Conservation (phyloP, 208 protist species). For the Trypanosoma caninum region DNA sequence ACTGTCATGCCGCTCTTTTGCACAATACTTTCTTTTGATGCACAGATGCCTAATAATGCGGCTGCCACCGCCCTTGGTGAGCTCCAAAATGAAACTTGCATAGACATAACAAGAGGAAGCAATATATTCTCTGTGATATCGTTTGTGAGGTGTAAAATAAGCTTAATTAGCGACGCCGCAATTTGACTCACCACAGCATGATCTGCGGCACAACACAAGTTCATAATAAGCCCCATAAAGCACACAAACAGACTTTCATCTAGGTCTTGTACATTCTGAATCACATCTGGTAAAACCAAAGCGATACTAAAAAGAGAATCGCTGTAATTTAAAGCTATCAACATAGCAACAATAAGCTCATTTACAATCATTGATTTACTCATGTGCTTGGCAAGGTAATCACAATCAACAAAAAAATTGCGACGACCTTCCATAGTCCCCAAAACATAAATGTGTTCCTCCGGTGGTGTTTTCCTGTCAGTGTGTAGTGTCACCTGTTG, state of each 20-base stretch:
- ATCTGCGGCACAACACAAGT: conserved; percentile 59
- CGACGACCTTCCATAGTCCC: conserved; percentile 43
- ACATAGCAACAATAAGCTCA: conserved; percentile 55
- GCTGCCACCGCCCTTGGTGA: conserved; percentile 64
- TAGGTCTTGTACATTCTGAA: conserved; percentile 32
- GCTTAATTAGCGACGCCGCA: conserved; percentile 30
- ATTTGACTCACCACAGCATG: conserved; percentile 37
- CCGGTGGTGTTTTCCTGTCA: conserved; percentile 31
- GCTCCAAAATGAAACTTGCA: conserved; percentile 66
- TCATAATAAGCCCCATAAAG: conserved; percentile 78
- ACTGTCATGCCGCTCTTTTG: conserved; percentile 42
- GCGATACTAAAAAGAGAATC: conserved; percentile 55
- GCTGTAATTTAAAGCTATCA: conserved; percentile 53
- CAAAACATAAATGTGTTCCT: conserved; percentile 14
- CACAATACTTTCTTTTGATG: conserved; percentile 41
- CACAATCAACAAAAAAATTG: conserved; percentile 47
- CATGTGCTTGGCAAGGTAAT: conserved; percentile 44
- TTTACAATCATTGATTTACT: conserved; percentile 47
- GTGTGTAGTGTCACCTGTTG: conserved; percentile 40
- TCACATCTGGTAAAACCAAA: conserved; percentile 42
- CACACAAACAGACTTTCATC: conserved; percentile 39
- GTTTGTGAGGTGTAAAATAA: conserved; percentile 36
- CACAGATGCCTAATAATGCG: conserved; percentile 48
- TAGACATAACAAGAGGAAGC: conserved; percentile 56
- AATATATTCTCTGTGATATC: conserved; percentile 40